phyloP scores from a whole-genome alignment of 371 early-diverging fungal genomes.

The Mucor piriformis region DNA sequence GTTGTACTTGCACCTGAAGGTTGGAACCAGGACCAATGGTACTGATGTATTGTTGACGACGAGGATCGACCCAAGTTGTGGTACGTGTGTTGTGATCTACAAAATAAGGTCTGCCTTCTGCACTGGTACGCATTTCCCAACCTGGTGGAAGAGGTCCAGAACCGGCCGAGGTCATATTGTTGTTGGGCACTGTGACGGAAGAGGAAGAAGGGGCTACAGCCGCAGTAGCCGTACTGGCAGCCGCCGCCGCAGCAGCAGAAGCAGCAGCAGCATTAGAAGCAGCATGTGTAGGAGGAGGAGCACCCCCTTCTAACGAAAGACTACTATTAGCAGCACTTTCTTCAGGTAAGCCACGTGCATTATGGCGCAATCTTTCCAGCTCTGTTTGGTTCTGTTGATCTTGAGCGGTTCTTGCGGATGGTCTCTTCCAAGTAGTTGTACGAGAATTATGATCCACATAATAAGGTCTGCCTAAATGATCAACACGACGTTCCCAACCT shows the following conservation, averaged over 20 bases:
- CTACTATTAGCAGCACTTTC: slow-evolving; percentile 30
- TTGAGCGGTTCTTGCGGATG: slow-evolving; percentile 53
- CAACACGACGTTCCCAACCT: slow-evolving; percentile 77
- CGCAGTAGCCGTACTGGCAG: neutral
- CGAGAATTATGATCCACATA: slow-evolving; percentile 76
- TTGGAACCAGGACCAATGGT: slow-evolving; percentile 58
- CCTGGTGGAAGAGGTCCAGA: slow-evolving; percentile 92
- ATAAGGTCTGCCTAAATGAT: slow-evolving; percentile 71
- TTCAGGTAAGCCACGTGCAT: slow-evolving; percentile 83
- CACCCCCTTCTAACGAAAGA: slow-evolving; percentile 5
- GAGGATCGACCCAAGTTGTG: slow-evolving; percentile 96
- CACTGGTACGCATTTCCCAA: slow-evolving; percentile 89
- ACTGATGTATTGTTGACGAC: slow-evolving; percentile 70
- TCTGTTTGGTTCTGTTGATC: slow-evolving; percentile 68
- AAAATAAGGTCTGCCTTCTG: slow-evolving; percentile 94
- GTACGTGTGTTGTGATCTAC: slow-evolving; percentile 98
- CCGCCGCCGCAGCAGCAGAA: neutral
- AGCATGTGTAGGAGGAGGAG: neutral
- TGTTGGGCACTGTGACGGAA: slow-evolving; percentile 46
- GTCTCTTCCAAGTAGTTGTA: slow-evolving; percentile 77
- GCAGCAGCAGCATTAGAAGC: neutral
- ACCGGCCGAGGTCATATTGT: slow-evolving; percentile 68
- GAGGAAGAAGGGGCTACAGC: neutral
- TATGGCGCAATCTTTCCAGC: slow-evolving; percentile 74
- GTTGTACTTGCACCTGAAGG: slow-evolving; percentile 71